Base-by-base conservation (phyloP, 2,329 filamentous ascomycete genomes). In the Penicillium fuscoglaucum region DNA sequence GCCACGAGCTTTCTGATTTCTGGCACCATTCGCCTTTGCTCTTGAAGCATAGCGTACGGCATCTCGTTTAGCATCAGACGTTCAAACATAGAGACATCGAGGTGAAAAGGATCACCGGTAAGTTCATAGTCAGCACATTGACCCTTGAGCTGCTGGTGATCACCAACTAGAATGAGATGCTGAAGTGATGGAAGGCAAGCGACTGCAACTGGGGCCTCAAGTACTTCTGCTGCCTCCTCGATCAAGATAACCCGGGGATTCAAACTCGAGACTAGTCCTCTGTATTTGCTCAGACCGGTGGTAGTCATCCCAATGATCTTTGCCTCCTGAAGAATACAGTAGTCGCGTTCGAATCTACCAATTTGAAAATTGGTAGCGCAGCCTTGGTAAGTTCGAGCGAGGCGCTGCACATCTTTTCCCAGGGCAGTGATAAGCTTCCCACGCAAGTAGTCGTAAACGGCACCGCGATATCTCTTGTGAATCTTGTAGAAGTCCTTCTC, bases 271-370 rank as follows among this genome's bases (percentile, higher is more conserved):
- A 96, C 78, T 2, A 93, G 78, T 1, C 83, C 84, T 4, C 90
- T 85, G 61, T 95, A 93, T 66, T 96, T 96, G 73, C 87, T 88
- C 9, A 96, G 71, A 1, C 91, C 90, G 0, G 91, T 96, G 0
- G 89, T 92, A 0, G 91, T 96, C 79, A 87, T 82, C 9, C 86
- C 86, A 52, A 89, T 81, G 28, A 89, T 70, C 55, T 80, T 84
- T 6, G 83, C 78, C 51, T 84, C 83, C 35, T 83, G 83, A 4
- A 93, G 75, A 26, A 90, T 79, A 24, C 83, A 75, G 9, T 82
- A 74, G 58, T 91, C 84, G 37, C 80, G 78, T 58, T 87, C 82
- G 80, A 83, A 88, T 28, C 79, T 82, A 17, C 82, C 82, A 21
- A 83, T 80, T 51, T 83, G 85, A 8, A 85, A 73, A 15, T 85